Conservation (phyloP, 805 yeast genomes). For the Sporopachydermia lactativora region DNA sequence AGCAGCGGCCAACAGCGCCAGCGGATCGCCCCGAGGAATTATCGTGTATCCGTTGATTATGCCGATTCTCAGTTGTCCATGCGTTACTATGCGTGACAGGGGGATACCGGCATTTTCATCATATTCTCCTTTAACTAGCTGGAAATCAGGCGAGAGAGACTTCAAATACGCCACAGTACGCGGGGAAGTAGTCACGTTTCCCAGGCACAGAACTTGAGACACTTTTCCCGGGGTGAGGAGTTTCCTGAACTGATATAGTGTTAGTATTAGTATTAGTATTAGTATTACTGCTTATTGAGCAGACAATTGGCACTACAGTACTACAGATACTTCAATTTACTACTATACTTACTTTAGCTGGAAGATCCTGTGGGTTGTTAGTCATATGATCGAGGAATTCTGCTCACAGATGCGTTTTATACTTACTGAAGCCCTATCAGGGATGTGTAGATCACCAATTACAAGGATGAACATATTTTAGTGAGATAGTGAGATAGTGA, state of each 20-base stretch:
- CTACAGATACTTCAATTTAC: too few species aligned
- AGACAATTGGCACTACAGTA: too few species aligned
- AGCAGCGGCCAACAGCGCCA: slow-evolving; percentile 68
- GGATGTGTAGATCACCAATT: slow-evolving; percentile 82
- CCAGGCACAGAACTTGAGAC: slow-evolving; percentile 71
- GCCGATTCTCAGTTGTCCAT: slow-evolving; percentile 68
- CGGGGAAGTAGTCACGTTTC: slow-evolving; percentile 62
- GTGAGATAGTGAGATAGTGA: slow-evolving; percentile 4
- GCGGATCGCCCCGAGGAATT: slow-evolving; percentile 79
- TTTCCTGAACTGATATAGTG: slow-evolving; percentile 41
- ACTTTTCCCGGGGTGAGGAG: slow-evolving; percentile 77
- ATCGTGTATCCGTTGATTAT: slow-evolving; percentile 73
- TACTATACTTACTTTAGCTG: slow-evolving; percentile 25
- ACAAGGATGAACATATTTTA: slow-evolving; percentile 56
- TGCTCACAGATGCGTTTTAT: not conserved
- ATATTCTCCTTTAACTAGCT: slow-evolving; percentile 70
- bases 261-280: not conserved
- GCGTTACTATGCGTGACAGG: slow-evolving; percentile 45
- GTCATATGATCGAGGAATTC: slow-evolving; percentile 7
- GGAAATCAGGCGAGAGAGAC: slow-evolving; percentile 55
- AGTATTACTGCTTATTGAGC: not conserved
- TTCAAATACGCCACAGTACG: slow-evolving; percentile 51
- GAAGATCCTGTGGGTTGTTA: slow-evolving; percentile 24
- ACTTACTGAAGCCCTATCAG: slow-evolving; percentile 63
- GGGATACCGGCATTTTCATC: slow-evolving; percentile 48